Percentiles rank a stretch among this genome's conserved stretches.
phyloP scores from a whole-genome alignment of 2,329 filamentous ascomycete genomes.

The Aspergillus luchuensis region DNA sequence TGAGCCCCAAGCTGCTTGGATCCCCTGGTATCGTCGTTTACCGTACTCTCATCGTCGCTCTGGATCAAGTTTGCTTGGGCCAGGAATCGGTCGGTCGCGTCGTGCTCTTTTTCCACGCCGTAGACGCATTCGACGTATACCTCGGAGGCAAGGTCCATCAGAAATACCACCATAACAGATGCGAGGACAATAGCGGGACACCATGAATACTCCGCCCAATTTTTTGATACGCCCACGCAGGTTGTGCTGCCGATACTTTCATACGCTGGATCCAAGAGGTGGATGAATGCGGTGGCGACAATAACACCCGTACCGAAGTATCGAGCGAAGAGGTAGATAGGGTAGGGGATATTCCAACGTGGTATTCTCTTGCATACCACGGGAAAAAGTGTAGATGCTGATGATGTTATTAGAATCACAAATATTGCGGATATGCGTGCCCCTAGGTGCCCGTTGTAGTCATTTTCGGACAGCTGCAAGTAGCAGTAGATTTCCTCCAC shows the following conservation, averaged over 20 bases:
- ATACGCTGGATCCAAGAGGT: slow-evolving; percentile 52
- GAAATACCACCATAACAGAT: slow-evolving; percentile 53
- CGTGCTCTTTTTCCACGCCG: slow-evolving; percentile 33
- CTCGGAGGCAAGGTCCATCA: slow-evolving; percentile 54
- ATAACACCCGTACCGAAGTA: slow-evolving; percentile 54
- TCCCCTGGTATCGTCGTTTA: background rate
- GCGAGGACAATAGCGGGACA: slow-evolving; percentile 54
- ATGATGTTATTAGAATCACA: slow-evolving; percentile 48
- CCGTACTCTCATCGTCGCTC: background rate
- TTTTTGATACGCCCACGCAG: slow-evolving; percentile 57
- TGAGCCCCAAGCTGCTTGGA: background rate
- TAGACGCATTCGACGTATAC: slow-evolving; percentile 54
- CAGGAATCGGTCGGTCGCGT: slow-evolving; percentile 2
- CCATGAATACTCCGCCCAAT: slow-evolving; percentile 57
- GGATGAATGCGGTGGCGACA: slow-evolving; percentile 51
- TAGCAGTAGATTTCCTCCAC: slow-evolving; percentile 54
- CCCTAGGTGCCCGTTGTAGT: slow-evolving; percentile 56
- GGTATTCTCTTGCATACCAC: slow-evolving; percentile 47
- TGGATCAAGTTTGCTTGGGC: background rate
- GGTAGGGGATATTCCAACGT: slow-evolving; percentile 43
- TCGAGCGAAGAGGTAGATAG: slow-evolving; percentile 50
- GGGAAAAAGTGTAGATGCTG: slow-evolving; percentile 48
- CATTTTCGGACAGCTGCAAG: slow-evolving; percentile 49
- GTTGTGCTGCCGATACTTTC: slow-evolving; percentile 48
- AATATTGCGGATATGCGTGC: slow-evolving; percentile 49